A percentile compares a stretch with the other conserved stretches of the same genome.
These are phyloP conservation scores for Coemansia sp. DNA, from an alignment of 192 early-diverging fungal genomes.

Conservation along the genomic window DNA sequence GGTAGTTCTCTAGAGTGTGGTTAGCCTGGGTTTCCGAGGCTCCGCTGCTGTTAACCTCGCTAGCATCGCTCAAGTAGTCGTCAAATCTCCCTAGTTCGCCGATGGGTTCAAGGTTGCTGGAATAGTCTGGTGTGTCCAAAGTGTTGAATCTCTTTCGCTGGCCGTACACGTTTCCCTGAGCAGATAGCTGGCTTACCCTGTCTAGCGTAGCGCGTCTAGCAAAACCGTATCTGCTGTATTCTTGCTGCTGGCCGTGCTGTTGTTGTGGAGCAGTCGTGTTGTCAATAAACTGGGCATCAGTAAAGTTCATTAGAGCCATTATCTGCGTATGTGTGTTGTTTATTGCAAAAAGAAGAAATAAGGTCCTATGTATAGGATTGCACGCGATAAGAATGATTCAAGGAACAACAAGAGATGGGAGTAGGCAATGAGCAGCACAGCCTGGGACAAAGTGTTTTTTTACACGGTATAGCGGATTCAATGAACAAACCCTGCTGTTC, in stretches of 20 bases:
- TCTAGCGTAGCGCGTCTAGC: neutral
- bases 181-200: neutral
- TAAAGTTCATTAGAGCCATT: neutral
- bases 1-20: neutral
- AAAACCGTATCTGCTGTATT: neutral
- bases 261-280: neutral
- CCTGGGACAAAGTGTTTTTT: too few species aligned
- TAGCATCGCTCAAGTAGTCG: slow-evolving; percentile 41
- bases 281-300: neutral
- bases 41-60: slow-evolving; percentile 14
- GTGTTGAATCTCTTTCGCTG: neutral
- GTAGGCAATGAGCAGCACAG: neutral
- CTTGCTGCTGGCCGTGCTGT: neutral
- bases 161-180: neutral
- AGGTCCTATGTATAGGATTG: neutral
- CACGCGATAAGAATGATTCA: neutral
- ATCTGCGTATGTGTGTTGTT: neutral
- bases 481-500: too few species aligned
- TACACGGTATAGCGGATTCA: too few species aligned
- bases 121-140: neutral
- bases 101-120: slow-evolving; percentile 8
- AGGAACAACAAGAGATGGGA: neutral
- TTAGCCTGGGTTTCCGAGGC: neutral
- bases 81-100: slow-evolving; percentile 14
- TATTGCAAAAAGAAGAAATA: neutral